phyloP scores from a whole-genome alignment of 306 rosid species.

The Abrus precatorius region DNA sequence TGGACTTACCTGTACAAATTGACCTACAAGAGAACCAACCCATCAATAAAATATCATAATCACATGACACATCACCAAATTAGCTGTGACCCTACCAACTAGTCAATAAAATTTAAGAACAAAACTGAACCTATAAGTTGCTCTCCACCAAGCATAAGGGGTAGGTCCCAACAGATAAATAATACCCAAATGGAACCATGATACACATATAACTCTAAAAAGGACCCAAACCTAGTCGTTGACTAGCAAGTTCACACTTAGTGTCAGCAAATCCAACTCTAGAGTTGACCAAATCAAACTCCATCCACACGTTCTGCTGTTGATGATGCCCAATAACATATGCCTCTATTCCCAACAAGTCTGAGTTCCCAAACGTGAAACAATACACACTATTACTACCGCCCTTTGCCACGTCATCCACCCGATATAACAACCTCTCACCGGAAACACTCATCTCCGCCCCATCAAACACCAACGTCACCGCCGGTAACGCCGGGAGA shows the following conservation, averaged over 20 bases:
- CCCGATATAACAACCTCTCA: conserved; percentile 68
- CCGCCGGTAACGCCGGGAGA: conserved; percentile 58
- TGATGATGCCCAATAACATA: conserved; percentile 85
- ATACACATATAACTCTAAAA: background rate
- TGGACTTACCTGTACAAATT: background rate
- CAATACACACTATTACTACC: conserved; percentile 69
- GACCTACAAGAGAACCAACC: background rate
- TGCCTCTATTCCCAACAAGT: conserved; percentile 75
- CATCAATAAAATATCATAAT: background rate
- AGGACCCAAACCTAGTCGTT: conserved; percentile 61
- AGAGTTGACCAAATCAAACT: conserved; percentile 76
- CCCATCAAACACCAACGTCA: conserved; percentile 70
- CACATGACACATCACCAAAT: background rate
- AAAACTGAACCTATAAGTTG: background rate
- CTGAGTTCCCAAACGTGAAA: conserved; percentile 87
- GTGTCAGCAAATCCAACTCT: conserved; percentile 80
- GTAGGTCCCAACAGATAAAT: too few species aligned
- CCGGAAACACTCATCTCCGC: conserved; percentile 81
- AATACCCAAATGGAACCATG: too few species aligned
- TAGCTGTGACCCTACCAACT: background rate
- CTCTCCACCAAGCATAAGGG: background rate
- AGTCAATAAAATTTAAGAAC: background rate
- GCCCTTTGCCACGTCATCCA: conserved; percentile 62
- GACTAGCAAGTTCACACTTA: conserved; percentile 75
- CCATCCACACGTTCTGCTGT: conserved; percentile 95